These are phyloP conservation scores for Castanea sativa DNA, from an alignment of 306 rosid species.

Conservation along the genomic window DNA sequence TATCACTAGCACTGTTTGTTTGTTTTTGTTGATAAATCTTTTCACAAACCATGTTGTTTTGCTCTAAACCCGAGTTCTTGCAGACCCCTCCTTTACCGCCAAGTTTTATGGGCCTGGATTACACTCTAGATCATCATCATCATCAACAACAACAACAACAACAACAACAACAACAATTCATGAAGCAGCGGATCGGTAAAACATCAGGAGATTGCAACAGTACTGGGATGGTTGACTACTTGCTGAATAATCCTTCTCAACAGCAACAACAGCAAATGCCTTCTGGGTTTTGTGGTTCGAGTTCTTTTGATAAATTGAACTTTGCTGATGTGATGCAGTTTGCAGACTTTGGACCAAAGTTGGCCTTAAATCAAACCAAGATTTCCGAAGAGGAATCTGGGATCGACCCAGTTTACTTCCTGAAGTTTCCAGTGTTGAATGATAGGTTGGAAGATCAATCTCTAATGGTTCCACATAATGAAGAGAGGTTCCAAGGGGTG, in stretches of 20 bases:
- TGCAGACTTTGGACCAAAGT: slow-evolving; percentile 86
- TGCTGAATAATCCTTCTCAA: slow-evolving; percentile 37
- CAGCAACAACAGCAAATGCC: slow-evolving; percentile 26
- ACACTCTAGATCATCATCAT: slow-evolving; percentile 31
- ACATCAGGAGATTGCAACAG: slow-evolving; percentile 29
- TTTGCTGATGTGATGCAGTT: slow-evolving; percentile 95
- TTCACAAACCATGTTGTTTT: slow-evolving; percentile 40
- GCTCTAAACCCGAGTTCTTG: slow-evolving; percentile 26
- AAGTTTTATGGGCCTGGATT: slow-evolving; percentile 47
- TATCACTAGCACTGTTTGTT: slow-evolving; percentile 2
- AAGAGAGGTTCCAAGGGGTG: slow-evolving; percentile 35
- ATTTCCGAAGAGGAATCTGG: slow-evolving; percentile 41
- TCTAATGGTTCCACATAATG: slow-evolving; percentile 27
- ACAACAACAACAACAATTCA: slow-evolving; percentile 33
- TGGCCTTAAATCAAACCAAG: slow-evolving; percentile 62
- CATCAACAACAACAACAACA: slow-evolving; percentile 15
- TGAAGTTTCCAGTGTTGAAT: slow-evolving; percentile 81
- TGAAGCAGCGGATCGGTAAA: slow-evolving; percentile 47
- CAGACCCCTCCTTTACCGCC: slow-evolving; percentile 62
- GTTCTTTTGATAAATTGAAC: slow-evolving; percentile 62
- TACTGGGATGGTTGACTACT: slow-evolving; percentile 38
- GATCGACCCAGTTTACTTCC: slow-evolving; percentile 79
- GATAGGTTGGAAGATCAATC: slow-evolving; percentile 50
- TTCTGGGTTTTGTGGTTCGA: slow-evolving; percentile 36
- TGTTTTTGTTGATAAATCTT: slow-evolving; percentile 29